Conservation (phyloP, 257 asterid species). For the Parsonsia alboflavescens region DNA sequence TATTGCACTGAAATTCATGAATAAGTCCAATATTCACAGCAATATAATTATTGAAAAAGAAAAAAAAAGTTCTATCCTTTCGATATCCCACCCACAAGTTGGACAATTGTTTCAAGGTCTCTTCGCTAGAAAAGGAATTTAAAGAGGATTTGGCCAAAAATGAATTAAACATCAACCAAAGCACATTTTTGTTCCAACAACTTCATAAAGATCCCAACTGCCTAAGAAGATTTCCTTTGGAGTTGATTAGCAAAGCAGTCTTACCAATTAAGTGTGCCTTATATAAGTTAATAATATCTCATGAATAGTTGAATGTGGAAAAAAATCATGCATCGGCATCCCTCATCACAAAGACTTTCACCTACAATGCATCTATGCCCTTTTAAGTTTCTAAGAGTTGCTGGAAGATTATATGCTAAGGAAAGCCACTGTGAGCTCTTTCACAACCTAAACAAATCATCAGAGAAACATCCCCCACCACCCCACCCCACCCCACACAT, state of each 20-base stretch:
- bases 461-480: not conserved
- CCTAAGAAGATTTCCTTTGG: not conserved
- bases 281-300: not conserved
- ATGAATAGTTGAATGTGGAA: not conserved
- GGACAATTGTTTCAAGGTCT: not conserved
- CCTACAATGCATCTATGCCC: not conserved
- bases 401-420: not conserved
- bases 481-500: no score
- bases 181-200: no score
- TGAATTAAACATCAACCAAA: not conserved
- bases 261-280: no score
- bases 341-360: not conserved
- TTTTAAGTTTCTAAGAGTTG: not conserved
- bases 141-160: not conserved
- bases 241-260: no score
- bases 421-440: not conserved
- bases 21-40: not conserved
- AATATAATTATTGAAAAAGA: not conserved
- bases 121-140: not conserved
- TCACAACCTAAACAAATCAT: not conserved
- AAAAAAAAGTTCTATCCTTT: not conserved
- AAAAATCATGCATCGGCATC: not conserved
- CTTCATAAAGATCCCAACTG: no score
- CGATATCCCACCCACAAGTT: not conserved
- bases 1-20: not conserved